Conservation (phyloP, 2,329 filamentous ascomycete species). For the Venturia asperata region DNA sequence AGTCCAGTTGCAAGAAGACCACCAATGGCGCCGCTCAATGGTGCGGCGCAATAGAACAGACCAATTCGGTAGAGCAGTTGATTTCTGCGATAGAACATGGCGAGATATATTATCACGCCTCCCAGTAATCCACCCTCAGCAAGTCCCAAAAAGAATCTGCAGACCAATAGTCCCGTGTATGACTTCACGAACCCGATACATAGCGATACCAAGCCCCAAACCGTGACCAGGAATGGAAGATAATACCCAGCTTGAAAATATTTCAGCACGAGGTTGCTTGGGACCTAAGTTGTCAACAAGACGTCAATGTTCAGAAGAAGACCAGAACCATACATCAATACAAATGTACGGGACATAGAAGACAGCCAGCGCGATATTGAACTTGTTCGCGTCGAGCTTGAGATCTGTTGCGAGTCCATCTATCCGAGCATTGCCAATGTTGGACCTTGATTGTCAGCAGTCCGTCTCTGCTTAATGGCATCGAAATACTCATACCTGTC, state of each 20-base stretch:
- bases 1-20: conserved; percentile 22
- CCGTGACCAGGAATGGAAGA: conserved; percentile 48
- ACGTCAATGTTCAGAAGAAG: background rate
- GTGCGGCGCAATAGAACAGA: conserved; percentile 18
- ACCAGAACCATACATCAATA: conserved; percentile 29
- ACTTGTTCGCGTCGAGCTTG: conserved; percentile 34
- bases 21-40: conserved; percentile 18
- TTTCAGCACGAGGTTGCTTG: conserved; percentile 58
- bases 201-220: conserved; percentile 17
- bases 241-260: conserved; percentile 53
- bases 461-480: background rate
- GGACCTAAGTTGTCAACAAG: conserved; percentile 46
- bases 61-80: conserved; percentile 17
- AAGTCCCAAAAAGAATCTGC: conserved; percentile 19
- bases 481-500: background rate
- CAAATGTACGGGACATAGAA: conserved; percentile 41
- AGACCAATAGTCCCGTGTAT: conserved; percentile 16
- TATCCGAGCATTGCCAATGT: conserved; percentile 40
- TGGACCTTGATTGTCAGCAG: conserved; percentile 29
- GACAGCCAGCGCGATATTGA: conserved; percentile 38
- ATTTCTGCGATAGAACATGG: conserved; percentile 25
- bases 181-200: conserved; percentile 19
- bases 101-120: conserved; percentile 39
- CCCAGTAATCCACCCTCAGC: conserved; percentile 17
- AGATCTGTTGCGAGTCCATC: conserved; percentile 34